phyloP scores from a whole-genome alignment of 148 eudicot species.

The Rhododendron mucronatum region DNA sequence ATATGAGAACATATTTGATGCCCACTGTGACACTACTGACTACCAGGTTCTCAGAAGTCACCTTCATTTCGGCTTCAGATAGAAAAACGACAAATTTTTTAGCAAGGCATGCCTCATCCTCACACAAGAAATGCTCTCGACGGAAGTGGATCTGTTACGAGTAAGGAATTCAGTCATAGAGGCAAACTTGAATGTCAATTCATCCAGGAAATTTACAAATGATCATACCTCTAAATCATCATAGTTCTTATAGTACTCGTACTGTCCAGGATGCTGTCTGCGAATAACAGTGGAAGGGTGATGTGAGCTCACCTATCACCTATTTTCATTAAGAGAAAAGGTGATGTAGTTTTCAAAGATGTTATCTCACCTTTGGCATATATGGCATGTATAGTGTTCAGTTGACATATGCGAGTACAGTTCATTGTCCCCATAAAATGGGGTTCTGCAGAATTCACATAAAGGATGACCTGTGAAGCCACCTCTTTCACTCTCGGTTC shows the following conservation, averaged over 20 bases:
- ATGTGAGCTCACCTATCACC: neutral
- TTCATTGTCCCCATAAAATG: slow-evolving; percentile 93
- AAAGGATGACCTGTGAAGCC: slow-evolving; percentile 92
- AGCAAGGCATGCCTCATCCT: slow-evolving; percentile 82
- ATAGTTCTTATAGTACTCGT: slow-evolving; percentile 80
- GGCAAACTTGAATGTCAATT: neutral
- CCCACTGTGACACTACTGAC: neutral
- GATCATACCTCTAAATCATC: slow-evolving; percentile 84
- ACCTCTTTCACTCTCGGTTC: slow-evolving; percentile 94
- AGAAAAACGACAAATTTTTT: slow-evolving; percentile 77
- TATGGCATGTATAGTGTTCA: slow-evolving; percentile 86
- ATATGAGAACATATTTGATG: neutral
- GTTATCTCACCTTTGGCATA: slow-evolving; percentile 72
- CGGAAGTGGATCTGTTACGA: slow-evolving; percentile 70
- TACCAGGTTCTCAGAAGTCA: slow-evolving; percentile 19
- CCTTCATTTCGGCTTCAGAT: slow-evolving; percentile 86
- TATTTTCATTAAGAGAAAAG: neutral
- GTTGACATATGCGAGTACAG: slow-evolving; percentile 80
- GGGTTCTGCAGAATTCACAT: slow-evolving; percentile 83
- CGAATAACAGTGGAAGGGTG: slow-evolving; percentile 6
- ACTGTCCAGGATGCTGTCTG: slow-evolving; percentile 94
- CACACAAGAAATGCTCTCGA: slow-evolving; percentile 73
- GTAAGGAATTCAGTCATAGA: slow-evolving; percentile 1
- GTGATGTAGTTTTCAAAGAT: neutral
- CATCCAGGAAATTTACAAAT: neutral